phyloP scores from a whole-genome alignment of 2,329 filamentous ascomycete genomes.

The Aspergillus sp. region DNA sequence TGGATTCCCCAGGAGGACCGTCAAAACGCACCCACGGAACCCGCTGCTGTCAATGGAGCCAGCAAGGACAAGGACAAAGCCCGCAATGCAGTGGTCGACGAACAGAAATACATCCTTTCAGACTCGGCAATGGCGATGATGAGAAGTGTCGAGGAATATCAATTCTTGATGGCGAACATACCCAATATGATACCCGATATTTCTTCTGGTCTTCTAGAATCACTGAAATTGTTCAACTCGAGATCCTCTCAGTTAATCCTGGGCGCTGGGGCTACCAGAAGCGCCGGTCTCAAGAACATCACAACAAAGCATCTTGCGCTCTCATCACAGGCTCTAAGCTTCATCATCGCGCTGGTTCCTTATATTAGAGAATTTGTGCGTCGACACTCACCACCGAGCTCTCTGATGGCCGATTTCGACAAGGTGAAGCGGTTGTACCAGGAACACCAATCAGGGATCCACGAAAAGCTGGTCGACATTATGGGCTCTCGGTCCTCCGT shows the following conservation, averaged over 20 bases:
- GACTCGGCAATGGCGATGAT: conserved; percentile 80
- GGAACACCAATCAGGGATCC: conserved; percentile 86
- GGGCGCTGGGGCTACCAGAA: conserved; percentile 84
- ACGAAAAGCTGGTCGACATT: conserved; percentile 90
- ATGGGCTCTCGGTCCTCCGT: conserved; percentile 75
- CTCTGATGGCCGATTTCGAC: conserved; percentile 80
- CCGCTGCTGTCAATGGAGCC: conserved; percentile 34
- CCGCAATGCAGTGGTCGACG: conserved; percentile 75
- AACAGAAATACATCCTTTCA: conserved; percentile 82
- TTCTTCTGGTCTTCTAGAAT: conserved; percentile 74
- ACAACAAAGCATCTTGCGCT: conserved; percentile 93
- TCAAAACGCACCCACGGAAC: conserved; percentile 37
- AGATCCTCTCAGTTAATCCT: conserved; percentile 95
- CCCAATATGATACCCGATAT: conserved; percentile 88
- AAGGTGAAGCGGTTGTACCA: conserved; percentile 79
- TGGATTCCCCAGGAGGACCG: conserved; percentile 45
- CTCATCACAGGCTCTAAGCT: conserved; percentile 83
- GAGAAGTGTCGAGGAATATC: conserved; percentile 75
- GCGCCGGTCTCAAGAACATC: conserved; percentile 91
- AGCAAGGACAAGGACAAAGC: conserved; percentile 67
- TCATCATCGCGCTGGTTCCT: conserved; percentile 82
- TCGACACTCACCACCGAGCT: conserved; percentile 61
- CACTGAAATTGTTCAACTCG: conserved; percentile 91
- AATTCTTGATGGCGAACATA: conserved; percentile 79
- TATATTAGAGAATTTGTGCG: conserved; percentile 90